These are phyloP conservation scores for Tolypocladium nubicola DNA, from an alignment of 2,329 filamentous ascomycete genomes.

Conservation along the genomic window DNA sequence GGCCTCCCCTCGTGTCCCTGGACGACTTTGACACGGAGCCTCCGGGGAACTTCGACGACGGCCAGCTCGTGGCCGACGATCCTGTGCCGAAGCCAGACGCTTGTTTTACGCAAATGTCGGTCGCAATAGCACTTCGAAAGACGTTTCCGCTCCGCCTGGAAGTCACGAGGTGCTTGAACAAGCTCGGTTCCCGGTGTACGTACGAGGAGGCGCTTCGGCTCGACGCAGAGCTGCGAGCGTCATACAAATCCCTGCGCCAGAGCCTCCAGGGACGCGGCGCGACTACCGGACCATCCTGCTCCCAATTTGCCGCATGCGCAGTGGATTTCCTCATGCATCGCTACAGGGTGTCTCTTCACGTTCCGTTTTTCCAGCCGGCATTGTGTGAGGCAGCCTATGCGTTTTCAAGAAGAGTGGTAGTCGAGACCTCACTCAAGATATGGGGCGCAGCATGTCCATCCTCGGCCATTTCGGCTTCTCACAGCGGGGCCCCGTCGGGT, in stretches of 20 bases:
- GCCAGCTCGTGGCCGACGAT: conserved; percentile 25
- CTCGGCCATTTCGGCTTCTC: background rate
- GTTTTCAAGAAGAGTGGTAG: conserved; percentile 36
- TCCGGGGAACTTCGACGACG: conserved; percentile 37
- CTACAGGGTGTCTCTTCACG: conserved; percentile 38
- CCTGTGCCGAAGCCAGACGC: conserved; percentile 19
- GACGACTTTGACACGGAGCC: conserved; percentile 36
- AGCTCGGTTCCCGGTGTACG: conserved; percentile 20
- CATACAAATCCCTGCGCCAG: conserved; percentile 29
- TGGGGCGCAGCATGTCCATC: conserved; percentile 15
- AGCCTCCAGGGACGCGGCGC: conserved; percentile 16
- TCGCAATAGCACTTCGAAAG: conserved; percentile 29
- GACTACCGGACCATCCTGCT: conserved; percentile 4
- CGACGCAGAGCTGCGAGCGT: conserved; percentile 27
- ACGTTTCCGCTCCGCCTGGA: conserved; percentile 32
- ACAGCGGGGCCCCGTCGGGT: conserved; percentile 3
- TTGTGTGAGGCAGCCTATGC: conserved; percentile 33
- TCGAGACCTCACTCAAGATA: conserved; percentile 37
- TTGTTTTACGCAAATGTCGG: conserved; percentile 25
- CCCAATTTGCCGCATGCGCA: background rate
- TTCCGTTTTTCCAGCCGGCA: conserved; percentile 34
- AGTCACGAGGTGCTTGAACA: conserved; percentile 31
- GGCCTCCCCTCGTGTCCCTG: conserved; percentile 30
- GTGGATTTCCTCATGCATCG: background rate
- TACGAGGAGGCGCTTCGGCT: conserved; percentile 35